Evolutionary conservation across 2,329 filamentous ascomycete species (phyloP).

Genomic region (Talaromyces verruculosus): DNA sequence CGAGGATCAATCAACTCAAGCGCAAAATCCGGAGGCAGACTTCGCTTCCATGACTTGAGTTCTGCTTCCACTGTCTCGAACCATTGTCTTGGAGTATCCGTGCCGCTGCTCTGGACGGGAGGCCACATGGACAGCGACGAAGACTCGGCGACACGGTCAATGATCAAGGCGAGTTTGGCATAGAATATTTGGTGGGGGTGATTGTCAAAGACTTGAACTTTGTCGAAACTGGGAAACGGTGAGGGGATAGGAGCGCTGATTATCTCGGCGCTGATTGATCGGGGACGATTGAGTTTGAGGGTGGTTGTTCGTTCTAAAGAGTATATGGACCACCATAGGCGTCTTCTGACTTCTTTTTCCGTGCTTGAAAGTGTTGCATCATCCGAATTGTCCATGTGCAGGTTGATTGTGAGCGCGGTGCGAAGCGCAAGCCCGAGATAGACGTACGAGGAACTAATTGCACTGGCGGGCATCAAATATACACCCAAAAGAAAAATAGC

Average conservation of each 20-base stretch:
- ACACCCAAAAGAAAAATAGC: conserved; percentile 37
- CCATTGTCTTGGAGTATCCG: conserved; percentile 15
- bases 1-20: conserved; percentile 31
- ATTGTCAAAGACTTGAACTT: conserved; percentile 34
- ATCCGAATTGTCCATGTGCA: conserved; percentile 37
- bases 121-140: not conserved
- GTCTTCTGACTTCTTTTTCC: conserved; percentile 21
- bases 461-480: conserved; percentile 38
- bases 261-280: not conserved
- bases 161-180: conserved; percentile 30
- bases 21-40: conserved; percentile 30
- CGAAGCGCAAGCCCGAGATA: conserved; percentile 51
- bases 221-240: conserved; percentile 27
- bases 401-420: conserved; percentile 54
- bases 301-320: conserved; percentile 24
- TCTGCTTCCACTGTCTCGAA: conserved; percentile 24
- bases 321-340: conserved; percentile 4
- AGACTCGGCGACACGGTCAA: conserved; percentile 33
- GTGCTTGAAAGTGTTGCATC: conserved; percentile 27
- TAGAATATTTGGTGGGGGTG: conserved; percentile 37
- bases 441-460: conserved; percentile 36
- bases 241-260: not conserved
- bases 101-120: conserved; percentile 2
- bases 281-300: conserved; percentile 17
- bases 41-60: conserved; percentile 36